phyloP scores from a whole-genome alignment of 345 rosid genomes.

The Populus euphratica region DNA sequence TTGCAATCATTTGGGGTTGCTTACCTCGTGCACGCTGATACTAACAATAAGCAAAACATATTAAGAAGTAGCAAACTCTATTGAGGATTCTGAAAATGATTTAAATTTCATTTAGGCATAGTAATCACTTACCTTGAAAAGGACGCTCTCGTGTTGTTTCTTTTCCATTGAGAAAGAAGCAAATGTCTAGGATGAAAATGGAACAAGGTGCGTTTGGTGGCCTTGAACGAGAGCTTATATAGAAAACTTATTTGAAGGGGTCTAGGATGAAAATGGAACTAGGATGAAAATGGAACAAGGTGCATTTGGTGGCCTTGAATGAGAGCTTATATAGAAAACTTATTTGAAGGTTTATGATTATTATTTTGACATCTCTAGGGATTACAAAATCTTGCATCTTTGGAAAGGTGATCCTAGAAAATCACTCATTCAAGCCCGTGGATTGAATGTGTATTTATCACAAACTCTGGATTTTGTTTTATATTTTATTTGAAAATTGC shows the following conservation, averaged over 20 bases:
- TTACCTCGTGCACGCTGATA: not conserved
- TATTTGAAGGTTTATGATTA: not conserved
- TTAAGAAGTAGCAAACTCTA: not conserved
- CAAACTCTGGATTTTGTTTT: no score
- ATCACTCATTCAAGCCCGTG: not conserved
- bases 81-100: not conserved
- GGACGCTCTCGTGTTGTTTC: not conserved
- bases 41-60: not conserved
- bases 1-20: not conserved
- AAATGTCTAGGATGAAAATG: not conserved
- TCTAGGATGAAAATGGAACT: no score
- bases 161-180: not conserved
- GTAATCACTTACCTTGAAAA: not conserved
- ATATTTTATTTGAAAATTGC: no score
- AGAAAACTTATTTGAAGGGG: not conserved
- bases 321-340: no score
- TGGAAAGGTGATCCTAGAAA: not conserved
- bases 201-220: not conserved
- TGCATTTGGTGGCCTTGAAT: no score
- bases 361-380: not conserved
- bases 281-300: no score
- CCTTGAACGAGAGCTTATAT: not conserved
- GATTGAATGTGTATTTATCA: not conserved
- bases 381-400: not conserved
- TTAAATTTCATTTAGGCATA: not conserved